These are phyloP conservation scores for Graphiopsis chlorocephala DNA, from an alignment of 2,329 filamentous ascomycete genomes.

Conservation along the genomic window DNA sequence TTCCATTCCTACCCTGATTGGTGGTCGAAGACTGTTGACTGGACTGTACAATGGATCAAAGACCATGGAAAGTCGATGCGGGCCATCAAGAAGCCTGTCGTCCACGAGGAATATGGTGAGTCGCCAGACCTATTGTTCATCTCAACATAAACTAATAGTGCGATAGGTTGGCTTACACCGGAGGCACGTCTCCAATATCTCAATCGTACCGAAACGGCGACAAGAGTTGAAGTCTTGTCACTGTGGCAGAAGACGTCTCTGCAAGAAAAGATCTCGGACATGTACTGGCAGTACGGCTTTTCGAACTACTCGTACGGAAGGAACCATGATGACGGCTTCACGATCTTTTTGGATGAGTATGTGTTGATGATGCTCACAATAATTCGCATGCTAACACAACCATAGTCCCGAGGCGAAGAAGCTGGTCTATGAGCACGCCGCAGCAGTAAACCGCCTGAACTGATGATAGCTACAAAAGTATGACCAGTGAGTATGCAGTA, in stretches of 20 bases:
- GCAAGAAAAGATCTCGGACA: slow-evolving; percentile 50
- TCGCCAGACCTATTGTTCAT: neutral
- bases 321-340: slow-evolving; percentile 58
- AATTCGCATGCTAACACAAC: neutral
- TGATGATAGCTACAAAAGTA: neutral
- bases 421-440: slow-evolving; percentile 9
- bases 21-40: slow-evolving; percentile 53
- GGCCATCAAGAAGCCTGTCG: slow-evolving; percentile 50
- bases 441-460: slow-evolving; percentile 3
- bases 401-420: slow-evolving; percentile 6
- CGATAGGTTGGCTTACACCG: slow-evolving; percentile 48
- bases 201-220: slow-evolving; percentile 43
- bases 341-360: slow-evolving; percentile 50
- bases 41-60: slow-evolving; percentile 55
- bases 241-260: slow-evolving; percentile 52
- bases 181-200: slow-evolving; percentile 48
- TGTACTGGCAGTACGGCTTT: slow-evolving; percentile 58
- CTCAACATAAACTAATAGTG: neutral
- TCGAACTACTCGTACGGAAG: slow-evolving; percentile 52
- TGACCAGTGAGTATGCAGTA: neutral
- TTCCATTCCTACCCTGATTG: slow-evolving; percentile 58
- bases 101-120: slow-evolving; percentile 52
- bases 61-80: slow-evolving; percentile 50
- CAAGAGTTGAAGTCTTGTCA: slow-evolving; percentile 46
- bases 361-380: neutral